Evolutionary conservation across 306 rosid species (phyloP).

Genomic region (Ziziphus jujuba): DNA sequence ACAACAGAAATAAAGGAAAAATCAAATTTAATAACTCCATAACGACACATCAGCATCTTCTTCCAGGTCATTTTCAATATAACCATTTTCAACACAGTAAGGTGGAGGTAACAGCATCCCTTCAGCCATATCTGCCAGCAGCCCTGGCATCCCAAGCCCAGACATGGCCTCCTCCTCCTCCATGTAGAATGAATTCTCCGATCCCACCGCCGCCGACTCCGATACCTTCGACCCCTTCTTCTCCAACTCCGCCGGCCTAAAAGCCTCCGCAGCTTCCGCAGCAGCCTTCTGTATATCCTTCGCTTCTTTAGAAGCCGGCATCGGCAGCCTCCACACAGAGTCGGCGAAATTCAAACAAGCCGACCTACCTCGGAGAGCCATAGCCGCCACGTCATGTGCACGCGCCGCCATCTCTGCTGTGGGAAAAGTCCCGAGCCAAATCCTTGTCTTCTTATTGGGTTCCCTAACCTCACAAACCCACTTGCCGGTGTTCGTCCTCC

Average conservation of each 20-base stretch:
- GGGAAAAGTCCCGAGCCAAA: slow-evolving; percentile 75
- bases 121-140: slow-evolving; percentile 62
- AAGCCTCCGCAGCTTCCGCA: slow-evolving; percentile 57
- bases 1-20: no score
- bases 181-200: slow-evolving; percentile 26
- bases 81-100: slow-evolving; percentile 25
- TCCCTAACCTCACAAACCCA: slow-evolving; percentile 85
- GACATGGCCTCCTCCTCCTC: slow-evolving; percentile 25
- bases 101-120: slow-evolving; percentile 64
- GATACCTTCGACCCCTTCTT: background rate
- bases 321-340: slow-evolving; percentile 52
- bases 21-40: slow-evolving; percentile 60
- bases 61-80: slow-evolving; percentile 43
- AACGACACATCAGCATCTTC: slow-evolving; percentile 53
- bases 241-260: slow-evolving; percentile 43
- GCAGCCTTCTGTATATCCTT: slow-evolving; percentile 78
- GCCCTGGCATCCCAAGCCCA: slow-evolving; percentile 46
- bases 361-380: slow-evolving; percentile 51
- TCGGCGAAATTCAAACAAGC: slow-evolving; percentile 79
- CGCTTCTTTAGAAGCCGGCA: slow-evolving; percentile 44
- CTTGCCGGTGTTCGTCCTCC: slow-evolving; percentile 66
- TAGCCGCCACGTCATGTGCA: slow-evolving; percentile 83
- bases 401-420: slow-evolving; percentile 85
- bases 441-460: slow-evolving; percentile 70
- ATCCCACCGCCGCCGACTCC: no score